Base-by-base conservation (phyloP, 2,329 filamentous ascomycete genomes). In the Diaporthe sp. region DNA sequence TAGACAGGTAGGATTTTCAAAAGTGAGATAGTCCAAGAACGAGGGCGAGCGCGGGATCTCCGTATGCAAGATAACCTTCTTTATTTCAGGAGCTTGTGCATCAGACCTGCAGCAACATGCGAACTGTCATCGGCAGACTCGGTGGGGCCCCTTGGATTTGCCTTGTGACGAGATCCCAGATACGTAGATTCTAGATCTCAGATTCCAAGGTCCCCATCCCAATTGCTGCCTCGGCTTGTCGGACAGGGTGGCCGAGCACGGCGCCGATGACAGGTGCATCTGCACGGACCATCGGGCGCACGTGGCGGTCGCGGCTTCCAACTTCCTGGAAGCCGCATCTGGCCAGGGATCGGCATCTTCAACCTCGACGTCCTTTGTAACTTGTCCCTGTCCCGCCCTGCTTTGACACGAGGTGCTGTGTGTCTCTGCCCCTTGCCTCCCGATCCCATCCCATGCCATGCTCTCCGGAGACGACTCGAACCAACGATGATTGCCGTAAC, bases 281-380 rank as follows among this genome's bases (percentile, higher is more conserved):
- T 33, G 69, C 69, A 72, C 69, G 45, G 69, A 25, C 69, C 69
- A 72, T 33, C n/a, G n/a, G 45, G 69, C 69, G 69, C 69, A 72
- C 69, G 69, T 72, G 69, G 69, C 69, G 57, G 64, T 52, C 64
- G 64, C 64, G 64, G 64, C 64, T 50, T 67, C 64, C 57, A 42
- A 54, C 57, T 64, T 61, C 55, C 57, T 60, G 30, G 64, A 54
- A 54, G 58, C 55, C 45, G 45, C 69, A 54, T 72, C 69, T 58
- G 69, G 47, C 69, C 30, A 42, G 69, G 42, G 55, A 71, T 45
- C 45, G 57, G 69, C 45, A 54, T 54, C 69, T 64, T 30, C 50
- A 57, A 57, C 67, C 47, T 72, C 55, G 40, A 72, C 69, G 45
- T 72, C 69, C 69, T 50, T 54, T 54, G 33, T 42, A 42, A 19